Base-by-base conservation (phyloP, 305 asterid species). In the Fraxinus latifolia region DNA sequence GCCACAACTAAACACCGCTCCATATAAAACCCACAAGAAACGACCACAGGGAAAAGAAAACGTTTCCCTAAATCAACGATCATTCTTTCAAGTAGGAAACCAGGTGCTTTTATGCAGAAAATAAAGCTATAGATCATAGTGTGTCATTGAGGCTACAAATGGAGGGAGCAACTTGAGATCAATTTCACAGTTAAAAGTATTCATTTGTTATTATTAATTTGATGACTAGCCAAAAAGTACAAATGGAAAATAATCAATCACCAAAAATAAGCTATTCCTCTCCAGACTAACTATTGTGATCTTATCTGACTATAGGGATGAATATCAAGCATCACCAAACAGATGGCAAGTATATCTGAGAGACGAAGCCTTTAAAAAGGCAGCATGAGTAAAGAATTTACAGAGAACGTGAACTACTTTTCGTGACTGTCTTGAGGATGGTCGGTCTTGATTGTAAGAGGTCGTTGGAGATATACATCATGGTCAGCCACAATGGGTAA, bases 381-480 rank as follows among this genome's bases (percentile, higher is more conserved):
- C 73, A 83, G 50, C 33, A 77, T 68, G 33, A 72, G 79, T 62
- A 62, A 71, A 82, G 90, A 86, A 88, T 86, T 84, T 86, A 62
- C 15, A 25, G 33, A 62, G 33, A 2, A 9, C 1, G 77, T 33
- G 79, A 83, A 55, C 82, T 90, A 90, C 77, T 83, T 82, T 75
- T 86, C 89, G 3, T 87, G 91, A 76, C 36, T 65, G 77, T 87
- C 91, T 88, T 88, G 86, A 78, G 83, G 44, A 17, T 85, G 5
- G 65, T 88, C 91, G 1, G 88, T 89, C 88, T 86, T 87, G 85
- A 91, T 84, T 79, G 91, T 84, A 81, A 92, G 92, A 0, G 93
- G 92, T 83, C 91, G 90, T 42, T 87, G 84, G 79, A 92, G 93
- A 80, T 81, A 78, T 71, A 29, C 82, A 76, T 86, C 39, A 60